Evolutionary conservation across 768 basidiomycete species (phyloP), one percentile per base, ranked within the genome.

Genomic region (Pleurotus pulmonarius): DNA sequence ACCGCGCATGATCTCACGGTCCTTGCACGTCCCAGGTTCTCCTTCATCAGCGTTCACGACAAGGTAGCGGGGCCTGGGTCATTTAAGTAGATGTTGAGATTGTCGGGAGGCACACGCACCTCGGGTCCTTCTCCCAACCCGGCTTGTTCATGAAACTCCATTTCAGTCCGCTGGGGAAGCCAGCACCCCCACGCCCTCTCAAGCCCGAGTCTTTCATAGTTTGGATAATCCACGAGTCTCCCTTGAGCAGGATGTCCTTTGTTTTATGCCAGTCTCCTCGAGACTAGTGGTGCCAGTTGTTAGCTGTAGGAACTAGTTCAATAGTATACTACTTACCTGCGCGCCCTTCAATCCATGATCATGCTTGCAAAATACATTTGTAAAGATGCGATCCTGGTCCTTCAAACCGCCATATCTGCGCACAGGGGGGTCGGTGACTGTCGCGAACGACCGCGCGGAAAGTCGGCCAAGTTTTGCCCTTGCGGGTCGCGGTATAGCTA

Each of bases 131-230:
- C 76, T 98, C 86, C 96, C 96, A 98, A 24, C 87, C 87, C n/a
- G 94, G 95, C 74, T 98, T 99, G 81, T 99, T 98, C 96, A 98
- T 96, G 70, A 94, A 94, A 65, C 88, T 90, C 95, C 95, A 98
- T 69, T 98, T 98, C 64, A 98, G 78, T 20, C 96, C 96, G 61
- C 88, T 90, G 0, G 96, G 96, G 69, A 99, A 99, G 25, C 96
- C 96, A 41, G 96, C 96, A 52, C 96, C 96, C 51, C 96, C 96
- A 55, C 96, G 87, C 11, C 96, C 96, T 66, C 96, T 86, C 37
- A 98, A 81, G 46, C 96, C 96, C 18, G 94, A 97, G 65, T 92
- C 93, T 71, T 99, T 98, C 66, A 98, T 91, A 44, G 86, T 87
- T 67, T 97, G 87, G 58, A 98, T 98, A 64, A 98, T 94, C 94